phyloP scores from a whole-genome alignment of 2,329 filamentous ascomycete genomes.

The Aspergillus sojae region DNA sequence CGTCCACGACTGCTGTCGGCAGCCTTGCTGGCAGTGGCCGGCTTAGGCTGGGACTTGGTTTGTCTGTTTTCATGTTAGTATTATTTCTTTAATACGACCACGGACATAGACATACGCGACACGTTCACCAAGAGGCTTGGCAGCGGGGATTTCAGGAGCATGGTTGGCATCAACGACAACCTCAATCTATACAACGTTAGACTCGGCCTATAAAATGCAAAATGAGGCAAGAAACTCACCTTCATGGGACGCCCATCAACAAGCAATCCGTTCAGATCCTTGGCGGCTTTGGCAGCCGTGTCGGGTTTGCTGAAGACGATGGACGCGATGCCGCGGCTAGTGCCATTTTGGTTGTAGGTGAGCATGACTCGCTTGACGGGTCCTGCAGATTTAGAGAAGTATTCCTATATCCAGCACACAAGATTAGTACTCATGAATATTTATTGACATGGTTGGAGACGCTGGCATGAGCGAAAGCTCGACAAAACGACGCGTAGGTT shows the following conservation, averaged over 20 bases:
- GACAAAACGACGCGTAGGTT: slow-evolving; percentile 26
- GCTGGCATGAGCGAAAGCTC: slow-evolving; percentile 27
- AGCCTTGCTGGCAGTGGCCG: slow-evolving; percentile 74
- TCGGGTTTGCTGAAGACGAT: slow-evolving; percentile 82
- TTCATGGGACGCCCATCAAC: slow-evolving; percentile 91
- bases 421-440: slow-evolving; percentile 47
- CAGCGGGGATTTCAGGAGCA: slow-evolving; percentile 66
- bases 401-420: slow-evolving; percentile 74
- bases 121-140: slow-evolving; percentile 81
- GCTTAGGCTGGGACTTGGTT: slow-evolving; percentile 77
- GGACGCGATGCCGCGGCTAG: slow-evolving; percentile 88
- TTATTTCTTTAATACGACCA: neutral
- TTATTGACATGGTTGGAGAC: slow-evolving; percentile 21
- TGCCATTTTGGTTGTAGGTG: slow-evolving; percentile 88
- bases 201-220: neutral
- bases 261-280: slow-evolving; percentile 81
- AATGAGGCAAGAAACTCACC: slow-evolving; percentile 54
- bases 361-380: slow-evolving; percentile 89
- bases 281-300: slow-evolving; percentile 81
- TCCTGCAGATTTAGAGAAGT: slow-evolving; percentile 85
- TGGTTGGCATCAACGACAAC: slow-evolving; percentile 80
- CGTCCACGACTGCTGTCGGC: slow-evolving; percentile 51
- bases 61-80: slow-evolving; percentile 46
- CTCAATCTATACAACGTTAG: slow-evolving; percentile 67
- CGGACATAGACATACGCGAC: slow-evolving; percentile 62